Conservation (phyloP, 164 flowering plant species). For the Tetracentron sinense region DNA sequence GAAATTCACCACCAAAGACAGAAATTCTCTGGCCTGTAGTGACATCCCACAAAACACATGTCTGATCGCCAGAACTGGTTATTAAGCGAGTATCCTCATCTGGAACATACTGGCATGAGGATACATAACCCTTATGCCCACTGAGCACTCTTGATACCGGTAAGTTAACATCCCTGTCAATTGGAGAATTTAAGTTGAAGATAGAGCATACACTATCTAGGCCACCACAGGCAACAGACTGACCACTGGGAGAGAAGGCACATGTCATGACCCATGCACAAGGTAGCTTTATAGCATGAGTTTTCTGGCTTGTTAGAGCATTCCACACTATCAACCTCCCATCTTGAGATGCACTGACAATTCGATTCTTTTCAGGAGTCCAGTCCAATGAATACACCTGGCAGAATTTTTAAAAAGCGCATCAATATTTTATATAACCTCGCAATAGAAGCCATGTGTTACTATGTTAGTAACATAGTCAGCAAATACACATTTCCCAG, state of each 20-base stretch:
- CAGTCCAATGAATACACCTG: conserved; percentile 94
- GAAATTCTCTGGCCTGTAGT: conserved; percentile 88
- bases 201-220: conserved; percentile 93
- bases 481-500: too few species aligned
- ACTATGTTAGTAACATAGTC: too few species aligned
- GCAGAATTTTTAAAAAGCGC: conserved; percentile 14
- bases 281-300: conserved; percentile 92
- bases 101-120: conserved; percentile 91
- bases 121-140: conserved; percentile 95
- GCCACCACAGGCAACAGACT: conserved; percentile 95
- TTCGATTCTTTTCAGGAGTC: conserved; percentile 81
- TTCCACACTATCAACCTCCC: conserved; percentile 96
- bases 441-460: too few species aligned
- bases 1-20: conserved; percentile 97
- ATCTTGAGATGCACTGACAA: conserved; percentile 98
- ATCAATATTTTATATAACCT: too few species aligned
- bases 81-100: conserved; percentile 82
- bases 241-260: conserved; percentile 94
- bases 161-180: conserved; percentile 74
- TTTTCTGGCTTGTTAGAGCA: conserved; percentile 96
- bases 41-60: conserved; percentile 95
- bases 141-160: conserved; percentile 69
- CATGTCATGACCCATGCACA: conserved; percentile 99
- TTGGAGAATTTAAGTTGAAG: conserved; percentile 78
- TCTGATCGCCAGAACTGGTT: conserved; percentile 93